Conservation (phyloP, 805 yeast species). For the Schwanniomyces polymorphus region DNA sequence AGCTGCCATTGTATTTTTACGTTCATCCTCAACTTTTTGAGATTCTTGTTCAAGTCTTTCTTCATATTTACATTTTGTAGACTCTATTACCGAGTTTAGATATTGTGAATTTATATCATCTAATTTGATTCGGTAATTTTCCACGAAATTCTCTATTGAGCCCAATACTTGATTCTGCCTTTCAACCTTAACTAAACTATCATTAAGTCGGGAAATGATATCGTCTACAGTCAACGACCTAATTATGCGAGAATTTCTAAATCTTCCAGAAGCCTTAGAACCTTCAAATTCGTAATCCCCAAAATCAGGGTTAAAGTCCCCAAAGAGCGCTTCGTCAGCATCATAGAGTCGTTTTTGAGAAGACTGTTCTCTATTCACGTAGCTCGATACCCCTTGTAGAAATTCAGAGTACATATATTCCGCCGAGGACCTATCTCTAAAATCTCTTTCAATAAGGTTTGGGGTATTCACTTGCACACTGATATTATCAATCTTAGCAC, state of each 20-base stretch:
- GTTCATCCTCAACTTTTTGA: conserved; percentile 15
- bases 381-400: conserved; percentile 27
- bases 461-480: conserved; percentile 1
- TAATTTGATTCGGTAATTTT: conserved; percentile 40
- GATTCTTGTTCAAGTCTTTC: conserved; percentile 9
- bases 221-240: conserved; percentile 55
- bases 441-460: background rate
- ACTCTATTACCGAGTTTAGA: conserved; percentile 5
- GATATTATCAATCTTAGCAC: conserved; percentile 78
- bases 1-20: conserved; percentile 10
- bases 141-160: conserved; percentile 55
- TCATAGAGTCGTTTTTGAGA: conserved; percentile 39
- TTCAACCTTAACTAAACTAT: conserved; percentile 57
- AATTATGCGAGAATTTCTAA: conserved; percentile 59
- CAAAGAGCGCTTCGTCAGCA: conserved; percentile 48
- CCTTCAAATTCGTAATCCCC: conserved; percentile 54
- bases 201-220: conserved; percentile 53
- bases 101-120: conserved; percentile 24
- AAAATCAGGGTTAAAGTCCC: conserved; percentile 51
- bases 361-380: conserved; percentile 12
- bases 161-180: conserved; percentile 57
- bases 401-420: conserved; percentile 37
- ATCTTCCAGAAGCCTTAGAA: conserved; percentile 54
- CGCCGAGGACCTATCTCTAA: conserved; percentile 13
- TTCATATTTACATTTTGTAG: conserved; percentile 15